Evolutionary conservation across 768 basidiomycete species (phyloP), one percentile per base, ranked within the genome.

Genomic region (Termitomyces sp.): DNA sequence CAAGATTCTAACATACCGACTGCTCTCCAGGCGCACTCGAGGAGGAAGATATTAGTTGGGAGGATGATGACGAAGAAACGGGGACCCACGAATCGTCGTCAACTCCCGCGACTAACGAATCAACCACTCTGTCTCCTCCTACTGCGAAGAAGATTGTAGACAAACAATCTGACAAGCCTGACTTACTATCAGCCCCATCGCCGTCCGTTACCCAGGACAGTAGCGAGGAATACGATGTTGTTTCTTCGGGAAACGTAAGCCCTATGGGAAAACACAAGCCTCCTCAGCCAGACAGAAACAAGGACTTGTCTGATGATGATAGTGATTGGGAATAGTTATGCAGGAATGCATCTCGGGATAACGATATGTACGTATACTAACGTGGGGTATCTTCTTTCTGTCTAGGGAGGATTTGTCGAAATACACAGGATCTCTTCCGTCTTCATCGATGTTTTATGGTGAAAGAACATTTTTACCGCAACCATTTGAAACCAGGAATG

Each of bases 11-110:
- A 11, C 49, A 12, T 11, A 45, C 43, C 44, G 50, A 57, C 50
- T 48, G 38, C 28, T 3, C 2, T 37, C 15, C 60, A 86, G 84
- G 79, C n/a, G 75, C 84, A 3, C 69, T 75, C 8, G 83, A 87
- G 56, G 94, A 96, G 45, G 94, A 95, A 35, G 87, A 91, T 57
- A 94, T 96, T 70, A 89, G 83, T 64, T 96, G 93, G 93, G 93
- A 94, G 67, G 91, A 91, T 58, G 92, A 94, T 50, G 92, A 94
- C n/a, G 91, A 92, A n/a, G 87, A 89, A 50, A 56, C 54, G 5
- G 50, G 44, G 14, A 21, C 21, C 14, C 33, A 17, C 26, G 57
- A 56, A 37, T 1, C 9, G 15, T 31, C 31, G 26, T 47, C 65
- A 1, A 30, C 50, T 21, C 42, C 59, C 37, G 61, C 67, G 40